These are phyloP conservation scores for Fusarium lyarnte DNA, from an alignment of 2,329 filamentous ascomycete genomes.

Conservation along the genomic window DNA sequence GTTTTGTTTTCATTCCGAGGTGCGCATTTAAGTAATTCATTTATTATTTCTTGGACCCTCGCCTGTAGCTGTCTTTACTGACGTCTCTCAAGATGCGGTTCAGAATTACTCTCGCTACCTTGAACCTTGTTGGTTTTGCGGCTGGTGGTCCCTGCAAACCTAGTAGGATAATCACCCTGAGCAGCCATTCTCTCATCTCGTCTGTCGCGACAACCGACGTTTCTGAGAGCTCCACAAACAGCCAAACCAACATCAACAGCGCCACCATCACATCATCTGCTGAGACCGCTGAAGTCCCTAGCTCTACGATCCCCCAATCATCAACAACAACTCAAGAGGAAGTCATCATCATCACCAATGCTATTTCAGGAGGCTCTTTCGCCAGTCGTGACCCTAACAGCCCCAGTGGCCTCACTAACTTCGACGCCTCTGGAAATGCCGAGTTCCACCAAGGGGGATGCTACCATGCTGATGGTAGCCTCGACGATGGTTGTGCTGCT, in stretches of 20 bases:
- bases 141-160: neutral
- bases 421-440: neutral
- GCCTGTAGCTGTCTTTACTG: neutral
- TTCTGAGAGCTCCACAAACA: neutral
- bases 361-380: neutral
- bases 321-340: neutral
- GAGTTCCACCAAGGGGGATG: constrained; percentile 1
- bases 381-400: neutral
- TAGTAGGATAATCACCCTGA: neutral
- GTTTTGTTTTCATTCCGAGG: neutral
- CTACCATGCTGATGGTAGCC: constrained; percentile 2
- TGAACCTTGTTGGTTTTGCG: neutral
- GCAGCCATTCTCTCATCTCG: neutral
- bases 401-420: neutral
- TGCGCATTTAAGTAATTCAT: accelerated
- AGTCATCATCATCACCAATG: neutral
- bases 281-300: neutral
- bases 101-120: neutral
- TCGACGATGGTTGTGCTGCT: constrained; percentile 14
- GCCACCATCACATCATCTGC: neutral
- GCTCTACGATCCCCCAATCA: accelerated
- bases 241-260: neutral
- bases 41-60: neutral
- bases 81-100: neutral
- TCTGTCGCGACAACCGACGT: neutral